A percentile compares a stretch with the other conserved stretches of the same genome.
Conservation (phyloP, 257 asterid species). For the Fraxinus cuspidata region DNA sequence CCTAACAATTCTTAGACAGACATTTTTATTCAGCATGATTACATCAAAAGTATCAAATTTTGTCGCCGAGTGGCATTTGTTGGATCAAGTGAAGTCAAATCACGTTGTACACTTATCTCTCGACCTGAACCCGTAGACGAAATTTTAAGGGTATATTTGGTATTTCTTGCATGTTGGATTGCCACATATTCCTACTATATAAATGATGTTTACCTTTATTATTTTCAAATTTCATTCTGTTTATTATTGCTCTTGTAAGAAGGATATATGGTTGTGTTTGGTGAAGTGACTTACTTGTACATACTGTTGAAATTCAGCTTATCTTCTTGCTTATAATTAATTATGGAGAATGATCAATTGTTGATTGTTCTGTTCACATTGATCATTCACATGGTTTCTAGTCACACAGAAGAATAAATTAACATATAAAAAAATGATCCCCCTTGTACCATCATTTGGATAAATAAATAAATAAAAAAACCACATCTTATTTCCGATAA, state of each 20-base stretch:
- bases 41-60: not conserved
- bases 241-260: too few relatives aligned
- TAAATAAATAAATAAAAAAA: too few relatives aligned
- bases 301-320: too few relatives aligned
- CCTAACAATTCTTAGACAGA: not conserved
- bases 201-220: too few relatives aligned
- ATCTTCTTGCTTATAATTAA: too few relatives aligned
- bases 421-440: too few relatives aligned
- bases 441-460: too few relatives aligned
- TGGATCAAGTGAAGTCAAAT: conserved; percentile 10
- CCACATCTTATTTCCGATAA: too few relatives aligned
- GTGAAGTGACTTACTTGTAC: too few relatives aligned
- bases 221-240: too few relatives aligned
- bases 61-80: not conserved
- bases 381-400: not conserved
- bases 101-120: not conserved
- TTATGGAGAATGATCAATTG: not conserved
- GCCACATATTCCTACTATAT: not conserved
- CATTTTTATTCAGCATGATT: not conserved
- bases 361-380: not conserved
- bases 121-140: too few relatives aligned
- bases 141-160: not conserved
- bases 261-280: too few relatives aligned
- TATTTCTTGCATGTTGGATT: not conserved
- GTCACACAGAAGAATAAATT: not conserved